Evolutionary conservation across 306 rosid species (phyloP), one percentile per base, ranked within the genome.

Genomic region (Cucurbita argyrosperma): DNA sequence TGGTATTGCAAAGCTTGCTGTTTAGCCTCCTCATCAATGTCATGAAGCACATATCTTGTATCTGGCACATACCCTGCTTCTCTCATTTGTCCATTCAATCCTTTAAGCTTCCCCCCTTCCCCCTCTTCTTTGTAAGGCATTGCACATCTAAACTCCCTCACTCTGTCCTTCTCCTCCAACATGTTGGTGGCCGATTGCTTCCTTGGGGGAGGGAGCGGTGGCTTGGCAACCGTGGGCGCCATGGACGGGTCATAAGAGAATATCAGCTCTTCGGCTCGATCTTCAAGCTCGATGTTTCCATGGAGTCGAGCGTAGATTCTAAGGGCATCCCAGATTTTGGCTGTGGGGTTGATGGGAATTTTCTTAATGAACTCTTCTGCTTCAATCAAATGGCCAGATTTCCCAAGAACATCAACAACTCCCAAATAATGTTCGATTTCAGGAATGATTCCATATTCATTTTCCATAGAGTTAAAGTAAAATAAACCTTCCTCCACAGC

Each of bases 41-140:
- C 98, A 56, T 90, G 98, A 38, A 93, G 92, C 56, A 87, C 97
- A 26, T 87, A 93, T 78, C 97, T 86, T 71, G 98, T 90, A 76
- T 93, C 98, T 1, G 97, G 98, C 65, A 93, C 98, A 79, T 89
- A 90, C 10, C 98, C 97, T 5, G 97, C 96, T 81, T 85, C 97
- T 85, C 88, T 87, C 87, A 90, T 74, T 79, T 89, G 98, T 42
- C 97, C 97, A 62, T 72, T 84, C 82, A 93, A 79, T 26, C 97
- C 98, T 72, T 82, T 85, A 73, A 82, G 53, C 64, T 80, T 88
- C 84, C 77, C 84, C 84, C 77, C 83, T 51, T 78, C 39, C 21
- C 68, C 76, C 77, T 82, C 92, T 74, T 78, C 93, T 76, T 82
- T 88, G 55, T 84, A 88, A 4, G 87, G 80, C 30, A 55, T 37